phyloP scores from a whole-genome alignment of 805 yeast species.

The Ogataea henricii region DNA sequence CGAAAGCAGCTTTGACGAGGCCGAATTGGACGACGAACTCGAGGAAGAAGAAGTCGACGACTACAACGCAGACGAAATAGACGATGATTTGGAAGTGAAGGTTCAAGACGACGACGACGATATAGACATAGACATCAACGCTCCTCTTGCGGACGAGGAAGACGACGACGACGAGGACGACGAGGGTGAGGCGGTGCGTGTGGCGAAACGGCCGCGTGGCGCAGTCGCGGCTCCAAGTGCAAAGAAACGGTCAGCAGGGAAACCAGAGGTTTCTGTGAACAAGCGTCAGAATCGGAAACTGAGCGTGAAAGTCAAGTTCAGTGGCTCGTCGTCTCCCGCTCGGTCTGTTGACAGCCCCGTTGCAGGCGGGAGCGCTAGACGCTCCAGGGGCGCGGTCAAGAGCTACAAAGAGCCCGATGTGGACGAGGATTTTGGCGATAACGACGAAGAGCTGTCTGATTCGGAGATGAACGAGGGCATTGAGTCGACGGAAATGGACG shows the following conservation, averaged over 20 bases:
- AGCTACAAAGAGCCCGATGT: slow-evolving; percentile 25
- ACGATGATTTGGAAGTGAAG: slow-evolving; percentile 22
- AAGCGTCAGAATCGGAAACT: slow-evolving; percentile 17
- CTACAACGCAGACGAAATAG: slow-evolving; percentile 20
- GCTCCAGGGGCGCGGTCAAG: slow-evolving; percentile 17
- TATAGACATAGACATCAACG: slow-evolving; percentile 19
- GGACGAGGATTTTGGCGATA: slow-evolving; percentile 26
- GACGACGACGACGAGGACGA: slow-evolving; percentile 39
- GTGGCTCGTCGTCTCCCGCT: slow-evolving; percentile 5
- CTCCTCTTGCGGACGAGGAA: slow-evolving; percentile 13
- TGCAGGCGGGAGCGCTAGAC: slow-evolving; percentile 7
- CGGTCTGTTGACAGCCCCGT: slow-evolving; percentile 8
- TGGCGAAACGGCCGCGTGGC: slow-evolving; percentile 1
- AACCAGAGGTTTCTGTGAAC: slow-evolving; percentile 27
- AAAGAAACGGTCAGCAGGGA: slow-evolving; percentile 12
- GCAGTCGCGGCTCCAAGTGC: slow-evolving; percentile 2
- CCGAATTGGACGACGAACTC: slow-evolving; percentile 16
- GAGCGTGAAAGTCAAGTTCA: slow-evolving; percentile 24
- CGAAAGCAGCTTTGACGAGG: slow-evolving; percentile 15
- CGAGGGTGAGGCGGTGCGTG: slow-evolving; percentile 2
- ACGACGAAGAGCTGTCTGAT: slow-evolving; percentile 24
- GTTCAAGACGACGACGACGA: slow-evolving; percentile 26
- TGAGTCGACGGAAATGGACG: slow-evolving; percentile 14
- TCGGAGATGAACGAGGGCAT: slow-evolving; percentile 11
- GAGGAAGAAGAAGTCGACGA: slow-evolving; percentile 19